Percentiles rank a stretch among this genome's conserved stretches.
Conservation (phyloP, 1,284 basidiomycete genomes). For the Marasmius oreades region DNA sequence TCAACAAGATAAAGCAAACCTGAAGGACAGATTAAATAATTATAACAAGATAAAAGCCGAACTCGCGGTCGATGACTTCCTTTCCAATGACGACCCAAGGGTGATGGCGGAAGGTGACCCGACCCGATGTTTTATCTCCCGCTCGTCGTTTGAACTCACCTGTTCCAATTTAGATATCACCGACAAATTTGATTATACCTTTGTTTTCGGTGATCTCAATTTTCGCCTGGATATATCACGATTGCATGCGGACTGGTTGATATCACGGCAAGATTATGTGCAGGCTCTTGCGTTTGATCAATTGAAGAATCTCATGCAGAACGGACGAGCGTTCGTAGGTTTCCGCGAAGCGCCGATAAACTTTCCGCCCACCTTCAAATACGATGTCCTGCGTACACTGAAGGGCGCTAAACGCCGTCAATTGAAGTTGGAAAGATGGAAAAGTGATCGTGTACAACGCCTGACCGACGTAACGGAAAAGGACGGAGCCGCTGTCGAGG, state of each 20-base stretch:
- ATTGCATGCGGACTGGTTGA: constrained; percentile 71
- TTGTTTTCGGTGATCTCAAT: constrained; percentile 81
- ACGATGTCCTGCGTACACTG: constrained; percentile 61
- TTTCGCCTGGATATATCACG: constrained; percentile 73
- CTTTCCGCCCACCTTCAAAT: constrained; percentile 85
- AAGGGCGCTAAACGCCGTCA: constrained; percentile 44
- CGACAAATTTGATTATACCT: constrained; percentile 80
- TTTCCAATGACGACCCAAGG: constrained; percentile 59
- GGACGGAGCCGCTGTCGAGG: constrained; percentile 11
- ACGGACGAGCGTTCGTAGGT: constrained; percentile 57
- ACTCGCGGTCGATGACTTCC: constrained; percentile 63
- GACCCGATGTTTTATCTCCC: background rate
- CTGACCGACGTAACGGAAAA: constrained; percentile 39
- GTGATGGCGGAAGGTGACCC: constrained; percentile 58
- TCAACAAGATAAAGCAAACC: constrained; percentile 60
- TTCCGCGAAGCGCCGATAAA: constrained; percentile 69
- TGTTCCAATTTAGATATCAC: constrained; percentile 54
- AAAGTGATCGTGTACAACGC: constrained; percentile 28
- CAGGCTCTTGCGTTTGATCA: constrained; percentile 82
- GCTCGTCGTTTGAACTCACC: constrained; percentile 12
- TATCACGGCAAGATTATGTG: constrained; percentile 59
- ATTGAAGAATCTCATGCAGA: constrained; percentile 65
- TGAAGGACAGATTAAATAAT: constrained; percentile 67
- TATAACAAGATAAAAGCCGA: constrained; percentile 73
- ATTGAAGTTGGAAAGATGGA: constrained; percentile 31